phyloP scores from a whole-genome alignment of 2,329 filamentous ascomycete genomes.

The Stemphylium vesicarium region DNA sequence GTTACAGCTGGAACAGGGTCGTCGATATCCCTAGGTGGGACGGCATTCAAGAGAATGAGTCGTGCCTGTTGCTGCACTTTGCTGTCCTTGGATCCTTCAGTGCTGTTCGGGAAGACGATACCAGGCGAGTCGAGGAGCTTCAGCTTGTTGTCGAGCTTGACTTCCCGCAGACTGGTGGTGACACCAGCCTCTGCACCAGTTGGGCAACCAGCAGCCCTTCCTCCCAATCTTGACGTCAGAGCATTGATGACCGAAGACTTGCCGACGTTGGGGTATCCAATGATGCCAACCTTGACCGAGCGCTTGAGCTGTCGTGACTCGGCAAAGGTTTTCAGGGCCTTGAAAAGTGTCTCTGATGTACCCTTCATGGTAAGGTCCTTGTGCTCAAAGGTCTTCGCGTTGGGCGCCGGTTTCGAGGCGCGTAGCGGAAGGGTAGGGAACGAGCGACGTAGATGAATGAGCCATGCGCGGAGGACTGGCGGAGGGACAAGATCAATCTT shows the following conservation, averaged over 20 bases:
- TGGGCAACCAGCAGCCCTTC: slow-evolving; percentile 75
- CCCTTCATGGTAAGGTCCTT: slow-evolving; percentile 85
- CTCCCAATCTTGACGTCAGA: slow-evolving; percentile 76
- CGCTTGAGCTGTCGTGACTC: slow-evolving; percentile 84
- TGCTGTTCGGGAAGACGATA: slow-evolving; percentile 82
- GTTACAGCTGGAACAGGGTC: slow-evolving; percentile 88
- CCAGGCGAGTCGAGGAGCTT: slow-evolving; percentile 93
- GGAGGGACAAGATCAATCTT: slow-evolving; percentile 93
- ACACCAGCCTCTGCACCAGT: slow-evolving; percentile 91
- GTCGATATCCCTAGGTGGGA: slow-evolving; percentile 92
- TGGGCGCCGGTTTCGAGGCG: slow-evolving; percentile 80
- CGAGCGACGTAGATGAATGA: slow-evolving; percentile 81
- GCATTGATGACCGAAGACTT: slow-evolving; percentile 98
- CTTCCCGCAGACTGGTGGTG: slow-evolving; percentile 83
- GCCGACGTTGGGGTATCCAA: slow-evolving; percentile 94
- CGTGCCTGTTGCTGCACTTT: slow-evolving; percentile 78
- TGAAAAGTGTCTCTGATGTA: slow-evolving; percentile 84
- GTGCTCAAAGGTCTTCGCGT: slow-evolving; percentile 91
- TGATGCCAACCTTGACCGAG: slow-evolving; percentile 87
- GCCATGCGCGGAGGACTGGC: slow-evolving; percentile 81
- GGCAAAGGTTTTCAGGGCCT: slow-evolving; percentile 87
- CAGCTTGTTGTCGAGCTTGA: slow-evolving; percentile 94
- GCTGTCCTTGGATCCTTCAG: slow-evolving; percentile 54
- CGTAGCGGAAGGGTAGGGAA: slow-evolving; percentile 91
- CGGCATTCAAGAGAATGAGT: slow-evolving; percentile 85